phyloP scores from a whole-genome alignment of 495 filamentous ascomycete genomes.

The Cairneyella variabilis region DNA sequence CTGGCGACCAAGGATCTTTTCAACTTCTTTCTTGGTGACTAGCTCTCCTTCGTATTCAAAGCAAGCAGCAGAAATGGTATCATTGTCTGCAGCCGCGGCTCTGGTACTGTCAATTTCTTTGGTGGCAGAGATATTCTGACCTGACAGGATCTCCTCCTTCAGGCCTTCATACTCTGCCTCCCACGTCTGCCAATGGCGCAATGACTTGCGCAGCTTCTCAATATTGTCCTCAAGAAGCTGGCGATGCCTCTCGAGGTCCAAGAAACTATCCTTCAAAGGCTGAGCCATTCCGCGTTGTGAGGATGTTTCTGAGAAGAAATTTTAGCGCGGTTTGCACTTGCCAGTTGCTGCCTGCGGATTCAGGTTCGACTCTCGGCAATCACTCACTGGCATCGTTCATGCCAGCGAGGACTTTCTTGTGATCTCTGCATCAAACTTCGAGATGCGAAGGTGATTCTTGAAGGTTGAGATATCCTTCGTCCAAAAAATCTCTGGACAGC shows the following conservation, averaged over 20 bases:
- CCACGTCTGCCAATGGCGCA: conserved; percentile 84
- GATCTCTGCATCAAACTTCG: no score
- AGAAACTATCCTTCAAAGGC: conserved; percentile 38
- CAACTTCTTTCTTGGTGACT: conserved; percentile 52
- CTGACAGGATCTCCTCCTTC: conserved; percentile 68
- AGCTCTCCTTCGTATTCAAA: conserved; percentile 39
- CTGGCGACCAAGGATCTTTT: conserved; percentile 56
- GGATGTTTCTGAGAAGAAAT: not conserved
- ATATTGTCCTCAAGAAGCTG: conserved; percentile 72
- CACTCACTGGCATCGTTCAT: no score
- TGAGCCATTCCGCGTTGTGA: conserved; percentile 15
- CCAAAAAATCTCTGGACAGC: no score
- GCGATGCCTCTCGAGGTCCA: conserved; percentile 69
- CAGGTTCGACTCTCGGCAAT: no score
- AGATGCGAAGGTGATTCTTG: no score
- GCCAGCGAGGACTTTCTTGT: no score
- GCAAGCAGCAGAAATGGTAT: conserved; percentile 41
- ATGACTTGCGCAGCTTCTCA: conserved; percentile 65
- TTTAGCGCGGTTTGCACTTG: no score
- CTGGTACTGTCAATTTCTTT: no score
- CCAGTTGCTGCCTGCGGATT: no score
- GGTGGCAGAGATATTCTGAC: conserved; percentile 40
- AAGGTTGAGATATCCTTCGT: no score
- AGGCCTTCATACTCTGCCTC: conserved; percentile 88
- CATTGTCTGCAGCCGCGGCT: no score